Evolutionary conservation across 1,284 basidiomycete genomes (phyloP).

Genomic region (Ganoderma lucidum): DNA sequence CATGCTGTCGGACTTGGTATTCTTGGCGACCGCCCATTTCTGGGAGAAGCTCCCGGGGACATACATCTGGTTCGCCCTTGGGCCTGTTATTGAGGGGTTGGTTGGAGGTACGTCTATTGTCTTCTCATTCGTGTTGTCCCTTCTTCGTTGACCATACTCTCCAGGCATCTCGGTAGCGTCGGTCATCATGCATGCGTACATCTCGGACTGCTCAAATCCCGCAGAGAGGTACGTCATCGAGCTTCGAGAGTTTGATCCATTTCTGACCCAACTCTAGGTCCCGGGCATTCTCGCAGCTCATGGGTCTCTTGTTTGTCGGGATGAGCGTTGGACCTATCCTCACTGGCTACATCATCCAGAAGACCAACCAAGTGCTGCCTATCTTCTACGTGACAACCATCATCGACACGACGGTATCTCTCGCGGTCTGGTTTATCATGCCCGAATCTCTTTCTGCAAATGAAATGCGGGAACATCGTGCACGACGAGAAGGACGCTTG

Average conservation of each 20-base stretch:
- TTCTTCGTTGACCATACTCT: background rate
- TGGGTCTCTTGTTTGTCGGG: constrained; percentile 69
- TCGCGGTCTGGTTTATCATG: constrained; percentile 62
- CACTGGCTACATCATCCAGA: constrained; percentile 66
- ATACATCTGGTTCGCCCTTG: constrained; percentile 80
- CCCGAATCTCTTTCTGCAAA: constrained; percentile 74
- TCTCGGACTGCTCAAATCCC: constrained; percentile 64
- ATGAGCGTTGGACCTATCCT: constrained; percentile 76
- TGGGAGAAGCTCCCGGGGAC: constrained; percentile 72
- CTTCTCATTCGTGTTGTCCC: background rate
- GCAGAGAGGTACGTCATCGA: constrained; percentile 46
- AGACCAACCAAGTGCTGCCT: constrained; percentile 62
- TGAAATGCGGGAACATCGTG: constrained; percentile 20
- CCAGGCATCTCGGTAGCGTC: constrained; percentile 56
- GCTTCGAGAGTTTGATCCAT: background rate
- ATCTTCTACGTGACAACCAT: constrained; percentile 71
- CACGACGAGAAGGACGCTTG: constrained; percentile 41
- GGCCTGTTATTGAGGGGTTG: constrained; percentile 74
- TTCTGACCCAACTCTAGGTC: constrained; percentile 45
- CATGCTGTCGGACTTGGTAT: constrained; percentile 67
- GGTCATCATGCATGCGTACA: constrained; percentile 64
- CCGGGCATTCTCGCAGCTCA: constrained; percentile 62
- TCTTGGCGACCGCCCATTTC: constrained; percentile 69
- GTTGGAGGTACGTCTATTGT: constrained; percentile 66
- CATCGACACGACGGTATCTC: constrained; percentile 55